Conservation (phyloP, 331 rosid species). For the Malus hybrid region DNA sequence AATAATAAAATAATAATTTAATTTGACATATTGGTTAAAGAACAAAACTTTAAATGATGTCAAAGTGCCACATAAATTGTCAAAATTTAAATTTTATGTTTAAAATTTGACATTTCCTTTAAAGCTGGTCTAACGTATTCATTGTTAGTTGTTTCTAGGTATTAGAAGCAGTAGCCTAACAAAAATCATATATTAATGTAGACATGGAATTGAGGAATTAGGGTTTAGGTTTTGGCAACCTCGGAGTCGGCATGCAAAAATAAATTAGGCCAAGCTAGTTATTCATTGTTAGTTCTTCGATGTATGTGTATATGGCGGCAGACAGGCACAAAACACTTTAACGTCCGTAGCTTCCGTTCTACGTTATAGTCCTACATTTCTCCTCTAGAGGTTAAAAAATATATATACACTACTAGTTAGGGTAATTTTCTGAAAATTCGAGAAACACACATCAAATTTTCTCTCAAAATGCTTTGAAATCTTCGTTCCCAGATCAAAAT, state of each 20-base stretch:
- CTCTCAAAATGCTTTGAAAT: conserved; percentile 2
- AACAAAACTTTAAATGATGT: too few relatives aligned
- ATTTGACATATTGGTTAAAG: too few relatives aligned
- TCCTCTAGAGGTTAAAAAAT: too few relatives aligned
- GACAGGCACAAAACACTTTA: conserved; percentile 13
- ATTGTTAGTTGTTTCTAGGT: too few relatives aligned
- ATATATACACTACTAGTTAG: not conserved
- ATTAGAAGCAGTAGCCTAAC: not conserved
- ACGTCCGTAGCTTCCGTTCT: conserved; percentile 9
- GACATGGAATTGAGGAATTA: conserved; percentile 1
- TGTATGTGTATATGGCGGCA: not conserved
- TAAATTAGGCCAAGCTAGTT: not conserved
- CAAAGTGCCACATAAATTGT: too few relatives aligned
- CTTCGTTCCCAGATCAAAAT: not conserved
- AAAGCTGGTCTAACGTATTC: too few relatives aligned
- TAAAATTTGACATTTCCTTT: too few relatives aligned
- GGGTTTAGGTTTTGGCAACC: not conserved
- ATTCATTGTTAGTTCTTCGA: not conserved
- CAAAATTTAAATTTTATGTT: too few relatives aligned
- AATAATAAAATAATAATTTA: too few relatives aligned
- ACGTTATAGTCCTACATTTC: not conserved
- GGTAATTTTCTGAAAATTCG: not conserved
- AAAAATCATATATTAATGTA: not conserved
- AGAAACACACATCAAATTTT: not conserved
- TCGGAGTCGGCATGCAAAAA: not conserved